phyloP scores from a whole-genome alignment of 257 asterid species.

The Marsdenia floribunda region DNA sequence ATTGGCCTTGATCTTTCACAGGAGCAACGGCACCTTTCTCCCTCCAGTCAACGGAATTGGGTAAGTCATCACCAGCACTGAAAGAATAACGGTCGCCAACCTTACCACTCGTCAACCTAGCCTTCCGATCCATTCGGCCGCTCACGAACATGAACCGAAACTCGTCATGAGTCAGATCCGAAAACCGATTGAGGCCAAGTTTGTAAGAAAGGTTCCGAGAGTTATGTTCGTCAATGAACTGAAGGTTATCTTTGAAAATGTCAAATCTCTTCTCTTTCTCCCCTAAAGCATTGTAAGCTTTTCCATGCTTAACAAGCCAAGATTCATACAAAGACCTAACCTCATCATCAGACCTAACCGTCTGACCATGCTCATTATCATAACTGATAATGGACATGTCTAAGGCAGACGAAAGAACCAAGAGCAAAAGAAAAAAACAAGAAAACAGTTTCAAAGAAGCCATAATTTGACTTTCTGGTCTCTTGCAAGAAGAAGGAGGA shows the following conservation, averaged over 20 bases:
- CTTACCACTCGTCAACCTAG: conserved; percentile 21
- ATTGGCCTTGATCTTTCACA: conserved; percentile 90
- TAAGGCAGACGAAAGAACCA: conserved; percentile 44
- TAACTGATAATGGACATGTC: conserved; percentile 74
- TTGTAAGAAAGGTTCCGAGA: conserved; percentile 42
- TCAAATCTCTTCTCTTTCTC: conserved; percentile 66
- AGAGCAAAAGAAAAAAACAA: conserved; percentile 23
- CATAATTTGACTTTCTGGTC: conserved; percentile 30
- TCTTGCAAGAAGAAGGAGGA: background rate
- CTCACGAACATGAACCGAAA: conserved; percentile 46
- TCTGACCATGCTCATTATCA: conserved; percentile 27
- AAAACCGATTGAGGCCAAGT: conserved; percentile 66
- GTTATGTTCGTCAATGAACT: conserved; percentile 58
- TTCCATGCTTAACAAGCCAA: conserved; percentile 72
- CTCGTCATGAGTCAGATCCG: conserved; percentile 82
- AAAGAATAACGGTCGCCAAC: conserved; percentile 49
- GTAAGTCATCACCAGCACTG: conserved; percentile 52
- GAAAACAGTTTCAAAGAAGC: conserved; percentile 32
- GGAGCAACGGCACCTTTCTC: conserved; percentile 74
- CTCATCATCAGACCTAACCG: conserved; percentile 25
- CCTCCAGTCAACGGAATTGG: conserved; percentile 78
- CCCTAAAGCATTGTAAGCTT: conserved; percentile 53
- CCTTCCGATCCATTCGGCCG: conserved; percentile 43
- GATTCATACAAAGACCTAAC: conserved; percentile 54
- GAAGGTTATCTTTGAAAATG: conserved; percentile 69